These are phyloP conservation scores for Pyricularia sp. DNA, from an alignment of 2,329 filamentous ascomycete species.

Conservation along the genomic window DNA sequence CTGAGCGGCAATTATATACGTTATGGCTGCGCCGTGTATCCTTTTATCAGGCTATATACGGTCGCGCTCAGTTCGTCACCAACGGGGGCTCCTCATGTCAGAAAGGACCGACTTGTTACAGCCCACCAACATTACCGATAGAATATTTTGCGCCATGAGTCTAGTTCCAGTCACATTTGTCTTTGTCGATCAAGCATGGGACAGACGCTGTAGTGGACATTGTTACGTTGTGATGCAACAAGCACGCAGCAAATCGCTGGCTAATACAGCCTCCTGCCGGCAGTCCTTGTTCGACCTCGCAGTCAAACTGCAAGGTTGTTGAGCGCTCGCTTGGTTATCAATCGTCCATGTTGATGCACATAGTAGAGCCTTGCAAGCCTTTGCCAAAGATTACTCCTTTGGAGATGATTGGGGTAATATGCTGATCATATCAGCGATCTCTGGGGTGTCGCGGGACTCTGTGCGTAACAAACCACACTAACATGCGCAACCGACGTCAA, in stretches of 20 bases:
- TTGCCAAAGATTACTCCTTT: background rate
- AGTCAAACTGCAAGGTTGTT: background rate
- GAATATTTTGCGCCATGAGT: background rate
- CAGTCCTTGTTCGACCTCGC: background rate
- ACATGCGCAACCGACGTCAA: background rate
- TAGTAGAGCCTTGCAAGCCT: background rate
- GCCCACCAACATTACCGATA: background rate
- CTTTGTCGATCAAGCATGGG: background rate
- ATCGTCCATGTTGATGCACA: too few relatives aligned
- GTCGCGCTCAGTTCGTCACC: background rate
- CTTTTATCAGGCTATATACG: too few relatives aligned
- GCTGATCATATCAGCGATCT: background rate
- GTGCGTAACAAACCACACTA: background rate
- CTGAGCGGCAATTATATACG: background rate
- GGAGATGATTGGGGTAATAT: background rate
- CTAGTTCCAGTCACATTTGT: background rate
- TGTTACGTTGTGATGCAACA: background rate
- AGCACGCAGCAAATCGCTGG: background rate
- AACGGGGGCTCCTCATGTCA: background rate
- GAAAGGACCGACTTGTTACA: background rate
- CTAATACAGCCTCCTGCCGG: background rate
- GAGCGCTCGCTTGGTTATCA: too few relatives aligned
- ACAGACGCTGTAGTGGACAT: background rate
- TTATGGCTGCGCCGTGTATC: background rate
- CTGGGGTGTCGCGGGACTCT: background rate